phyloP scores from a whole-genome alignment of 257 asterid species.

The Nicotiana undulata region DNA sequence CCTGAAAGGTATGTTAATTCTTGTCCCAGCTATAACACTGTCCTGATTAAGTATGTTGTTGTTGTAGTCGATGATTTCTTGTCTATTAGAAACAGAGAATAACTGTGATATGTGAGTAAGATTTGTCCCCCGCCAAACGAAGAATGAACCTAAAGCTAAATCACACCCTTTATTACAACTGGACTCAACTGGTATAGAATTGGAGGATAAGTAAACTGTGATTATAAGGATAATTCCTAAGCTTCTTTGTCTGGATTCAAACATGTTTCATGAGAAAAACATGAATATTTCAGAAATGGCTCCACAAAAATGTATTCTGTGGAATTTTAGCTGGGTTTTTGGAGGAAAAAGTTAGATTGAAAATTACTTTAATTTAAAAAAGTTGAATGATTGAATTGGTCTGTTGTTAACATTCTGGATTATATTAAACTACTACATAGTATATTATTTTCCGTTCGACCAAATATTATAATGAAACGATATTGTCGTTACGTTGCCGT shows the following conservation, averaged over 20 bases:
- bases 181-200: conserved; percentile 24
- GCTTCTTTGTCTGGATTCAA: not conserved
- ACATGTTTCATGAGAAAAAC: conserved; percentile 8
- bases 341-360: not conserved
- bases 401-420: not conserved
- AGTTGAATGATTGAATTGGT: not conserved
- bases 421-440: not conserved
- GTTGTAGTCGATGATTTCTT: conserved; percentile 29
- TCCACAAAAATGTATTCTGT: not conserved
- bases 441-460: not conserved
- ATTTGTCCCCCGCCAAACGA: conserved; percentile 22
- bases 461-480: not conserved
- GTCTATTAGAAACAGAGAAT: conserved; percentile 8
- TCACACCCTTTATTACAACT: conserved; percentile 58
- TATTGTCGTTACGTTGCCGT: not conserved
- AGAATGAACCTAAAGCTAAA: conserved; percentile 63
- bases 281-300: not conserved
- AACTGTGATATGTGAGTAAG: conserved; percentile 24
- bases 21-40: conserved; percentile 24
- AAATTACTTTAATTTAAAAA: not conserved
- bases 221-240: not conserved
- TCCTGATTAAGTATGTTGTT: conserved; percentile 41
- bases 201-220: not conserved
- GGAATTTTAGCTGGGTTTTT: not conserved
- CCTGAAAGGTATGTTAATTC: conserved; percentile 57